Evolutionary conservation across 1,284 basidiomycete species (phyloP), one percentile per base, ranked within the genome.

Genomic region (Cryptococcus hybrid): DNA sequence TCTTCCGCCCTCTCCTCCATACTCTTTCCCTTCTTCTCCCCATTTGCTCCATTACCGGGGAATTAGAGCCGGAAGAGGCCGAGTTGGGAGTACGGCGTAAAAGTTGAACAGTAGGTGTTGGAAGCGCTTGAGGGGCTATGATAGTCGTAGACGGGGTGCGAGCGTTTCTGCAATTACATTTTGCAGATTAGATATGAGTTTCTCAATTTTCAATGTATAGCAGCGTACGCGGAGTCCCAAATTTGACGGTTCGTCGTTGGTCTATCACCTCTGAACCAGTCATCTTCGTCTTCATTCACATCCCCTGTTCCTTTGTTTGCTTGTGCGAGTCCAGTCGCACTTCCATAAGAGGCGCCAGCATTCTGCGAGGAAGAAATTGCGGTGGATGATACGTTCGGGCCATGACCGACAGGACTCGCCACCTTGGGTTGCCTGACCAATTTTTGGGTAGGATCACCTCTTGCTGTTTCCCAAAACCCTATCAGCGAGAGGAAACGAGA

Each of bases 211-310:
- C 18, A 18, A 18, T 18, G 18, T 18, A 18, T 18, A 30, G 15
- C 65, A 47, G 34, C 71, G 64, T 52, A 73, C 71, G 71, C 71
- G 47, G 63, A 61, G 38, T 73, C 67, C 73, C 73, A 75, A 55
- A 75, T 65, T 47, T 71, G 65, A 15, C 69, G 54, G 58, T 72
- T 73, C 18, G 62, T 61, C 45, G 55, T 56, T 39, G 60, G 61
- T 12, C 56, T 61, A 24, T 54, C 40, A 24, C 60, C 66, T 48
- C 68, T 40, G 36, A 70, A 68, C 70, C 70, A 74, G 13, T 71
- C 72, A 38, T 71, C 68, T 15, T 58, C 66, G 38, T 64, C 64
- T 11, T 43, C 59, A 8, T 44, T 18, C 18, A 18, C 18, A 18
- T 18, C 36, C 5, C 35, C 48, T 11, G 12, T 38, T 7, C 40